Percentiles rank a stretch among this genome's conserved stretches.
Evolutionary conservation across 2,329 filamentous ascomycete species (phyloP).

Genomic region (Aspergillus floridensis): DNA sequence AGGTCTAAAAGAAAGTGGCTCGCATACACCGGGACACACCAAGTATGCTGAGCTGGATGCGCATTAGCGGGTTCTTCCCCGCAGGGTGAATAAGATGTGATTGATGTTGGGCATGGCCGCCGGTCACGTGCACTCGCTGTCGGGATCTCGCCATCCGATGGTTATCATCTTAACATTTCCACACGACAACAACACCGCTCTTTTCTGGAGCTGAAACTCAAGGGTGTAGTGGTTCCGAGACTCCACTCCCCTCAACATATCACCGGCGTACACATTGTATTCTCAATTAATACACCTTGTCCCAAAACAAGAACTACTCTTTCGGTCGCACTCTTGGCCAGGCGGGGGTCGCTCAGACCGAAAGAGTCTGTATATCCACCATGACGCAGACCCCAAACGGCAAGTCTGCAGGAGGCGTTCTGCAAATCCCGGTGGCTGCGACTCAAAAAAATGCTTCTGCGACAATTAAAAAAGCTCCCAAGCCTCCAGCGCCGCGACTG

Average conservation of each 20-base stretch:
- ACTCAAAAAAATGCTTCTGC: constrained; percentile 46
- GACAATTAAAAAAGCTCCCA: constrained; percentile 46
- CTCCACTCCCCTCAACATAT: not conserved
- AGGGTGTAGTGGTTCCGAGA: not conserved
- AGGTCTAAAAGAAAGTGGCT: not conserved
- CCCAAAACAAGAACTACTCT: not conserved
- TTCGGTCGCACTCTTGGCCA: not conserved
- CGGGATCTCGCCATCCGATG: not conserved
- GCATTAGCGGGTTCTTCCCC: constrained; percentile 1
- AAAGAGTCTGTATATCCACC: not conserved
- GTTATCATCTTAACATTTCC: not conserved
- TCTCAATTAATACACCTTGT: not conserved
- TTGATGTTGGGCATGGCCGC: not conserved
- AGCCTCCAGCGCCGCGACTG: constrained; percentile 59
- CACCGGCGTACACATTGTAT: not conserved
- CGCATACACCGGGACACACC: not conserved
- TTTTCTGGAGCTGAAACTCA: not conserved
- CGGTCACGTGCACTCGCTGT: not conserved
- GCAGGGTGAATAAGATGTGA: constrained; percentile 1
- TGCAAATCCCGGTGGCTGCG: constrained; percentile 50
- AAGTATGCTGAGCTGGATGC: constrained; percentile 1
- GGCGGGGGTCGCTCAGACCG: not conserved
- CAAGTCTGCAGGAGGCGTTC: constrained; percentile 51
- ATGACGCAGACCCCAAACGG: constrained; percentile 30
- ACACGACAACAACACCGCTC: not conserved